Conservation (phyloP, 257 asterid species). For the Agastache rugosa region DNA sequence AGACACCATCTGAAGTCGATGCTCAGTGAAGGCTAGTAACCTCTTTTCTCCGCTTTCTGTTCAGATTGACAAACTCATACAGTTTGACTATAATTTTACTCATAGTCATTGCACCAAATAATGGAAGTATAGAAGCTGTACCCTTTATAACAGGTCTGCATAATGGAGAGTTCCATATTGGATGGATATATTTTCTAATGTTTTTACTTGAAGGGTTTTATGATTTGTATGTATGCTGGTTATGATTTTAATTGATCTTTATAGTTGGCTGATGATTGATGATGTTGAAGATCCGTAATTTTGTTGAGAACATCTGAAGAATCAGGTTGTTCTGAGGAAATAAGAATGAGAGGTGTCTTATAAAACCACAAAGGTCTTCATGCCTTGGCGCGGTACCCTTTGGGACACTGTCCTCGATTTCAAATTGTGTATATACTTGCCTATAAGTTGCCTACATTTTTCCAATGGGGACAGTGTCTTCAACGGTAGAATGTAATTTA, state of each 20-base stretch:
- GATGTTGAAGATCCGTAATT: not conserved
- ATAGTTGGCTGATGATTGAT: conserved; percentile 4
- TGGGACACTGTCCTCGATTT: too few species aligned
- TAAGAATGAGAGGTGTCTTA: not conserved
- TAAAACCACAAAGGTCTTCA: not conserved
- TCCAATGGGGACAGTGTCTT: too few species aligned
- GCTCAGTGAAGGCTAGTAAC: conserved; percentile 40
- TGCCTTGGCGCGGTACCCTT: not conserved
- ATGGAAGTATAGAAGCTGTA: conserved; percentile 3
- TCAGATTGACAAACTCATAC: not conserved
- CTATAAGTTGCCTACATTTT: too few species aligned
- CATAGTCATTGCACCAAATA: not conserved
- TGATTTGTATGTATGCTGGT: not conserved
- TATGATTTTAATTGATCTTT: not conserved
- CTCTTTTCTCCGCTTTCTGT: conserved; percentile 26
- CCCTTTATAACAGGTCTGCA: not conserved
- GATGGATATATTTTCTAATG: conserved; percentile 20
- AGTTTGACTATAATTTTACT: conserved; percentile 24
- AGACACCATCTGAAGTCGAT: conserved; percentile 75
- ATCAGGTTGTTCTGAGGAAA: conserved; percentile 17
- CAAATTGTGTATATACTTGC: too few species aligned
- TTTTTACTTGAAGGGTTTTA: not conserved
- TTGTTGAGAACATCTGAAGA: conserved; percentile 3
- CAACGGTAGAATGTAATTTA: too few species aligned
- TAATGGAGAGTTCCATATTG: not conserved